phyloP scores from a whole-genome alignment of 257 asterid genomes.

The Solanum megistacrolobum region DNA sequence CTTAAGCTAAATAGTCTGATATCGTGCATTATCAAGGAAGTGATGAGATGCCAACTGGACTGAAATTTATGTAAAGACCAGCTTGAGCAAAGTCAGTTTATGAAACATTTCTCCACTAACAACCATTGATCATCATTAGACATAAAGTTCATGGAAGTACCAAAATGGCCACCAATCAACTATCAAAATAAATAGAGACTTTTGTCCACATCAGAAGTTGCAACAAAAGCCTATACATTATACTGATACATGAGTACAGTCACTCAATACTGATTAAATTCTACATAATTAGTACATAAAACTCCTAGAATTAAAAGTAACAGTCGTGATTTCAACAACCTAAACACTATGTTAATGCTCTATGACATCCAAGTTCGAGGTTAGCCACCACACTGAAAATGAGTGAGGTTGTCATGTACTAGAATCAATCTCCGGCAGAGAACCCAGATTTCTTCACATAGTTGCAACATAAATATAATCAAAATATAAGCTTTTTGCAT shows the following conservation, averaged over 20 bases:
- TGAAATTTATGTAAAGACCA: not conserved
- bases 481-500: conserved; percentile 55
- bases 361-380: not conserved
- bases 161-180: not conserved
- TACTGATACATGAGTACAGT: not conserved
- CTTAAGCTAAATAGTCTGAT: not conserved
- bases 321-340: not conserved
- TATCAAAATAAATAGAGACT: not conserved
- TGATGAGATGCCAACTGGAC: not conserved
- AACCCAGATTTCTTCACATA: not conserved
- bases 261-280: not conserved
- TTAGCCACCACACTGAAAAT: not conserved
- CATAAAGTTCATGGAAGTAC: not conserved
- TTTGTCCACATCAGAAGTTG: not conserved
- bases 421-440: not conserved
- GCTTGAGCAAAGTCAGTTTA: not conserved
- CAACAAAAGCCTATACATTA: not conserved
- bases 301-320: not conserved
- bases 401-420: not conserved
- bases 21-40: not conserved
- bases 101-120: not conserved
- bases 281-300: not conserved
- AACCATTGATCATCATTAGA: not conserved
- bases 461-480: not conserved
- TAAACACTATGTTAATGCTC: not conserved